Conservation (phyloP, 2,329 filamentous ascomycete genomes). For the Epichloe amarillans region DNA sequence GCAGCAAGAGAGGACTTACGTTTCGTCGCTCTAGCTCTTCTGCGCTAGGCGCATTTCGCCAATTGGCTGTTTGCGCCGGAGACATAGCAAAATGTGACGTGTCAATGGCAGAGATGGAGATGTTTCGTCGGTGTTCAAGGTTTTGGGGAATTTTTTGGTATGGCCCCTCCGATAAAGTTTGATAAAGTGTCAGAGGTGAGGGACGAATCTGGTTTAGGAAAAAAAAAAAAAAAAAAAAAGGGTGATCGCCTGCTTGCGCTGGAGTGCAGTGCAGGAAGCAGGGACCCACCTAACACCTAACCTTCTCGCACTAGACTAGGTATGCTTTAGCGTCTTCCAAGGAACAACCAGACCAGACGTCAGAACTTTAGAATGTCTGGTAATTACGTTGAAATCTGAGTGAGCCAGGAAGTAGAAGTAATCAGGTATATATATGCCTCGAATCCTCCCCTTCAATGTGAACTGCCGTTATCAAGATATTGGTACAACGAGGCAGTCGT, state of each 20-base stretch:
- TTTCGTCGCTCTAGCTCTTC: conserved; percentile 50
- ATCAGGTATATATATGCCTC: too few species aligned
- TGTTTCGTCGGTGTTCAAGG: neutral
- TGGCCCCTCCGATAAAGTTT: conserved; percentile 1
- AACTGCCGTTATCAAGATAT: neutral
- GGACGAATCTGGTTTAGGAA: conserved; percentile 1
- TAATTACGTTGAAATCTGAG: too few species aligned
- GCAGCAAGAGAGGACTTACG: conserved; percentile 24
- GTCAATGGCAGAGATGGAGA: neutral
- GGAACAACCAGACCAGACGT: too few species aligned
- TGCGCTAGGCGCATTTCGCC: conserved; percentile 28
- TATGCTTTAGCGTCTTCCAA: neutral
- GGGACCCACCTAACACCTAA: neutral
- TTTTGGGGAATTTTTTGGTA: conserved; percentile 3
- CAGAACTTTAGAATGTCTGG: too few species aligned
- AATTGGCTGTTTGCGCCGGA: conserved; percentile 20
- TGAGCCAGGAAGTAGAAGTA: too few species aligned
- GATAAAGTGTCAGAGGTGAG: conserved; percentile 1
- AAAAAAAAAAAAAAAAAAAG: conserved; percentile 1
- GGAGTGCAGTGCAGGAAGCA: neutral
- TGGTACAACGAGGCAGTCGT: neutral
- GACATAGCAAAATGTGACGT: conserved; percentile 15
- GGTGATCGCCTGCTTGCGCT: neutral
- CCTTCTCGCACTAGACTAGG: neutral
- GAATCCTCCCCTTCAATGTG: too few species aligned